phyloP scores from a whole-genome alignment of 2,329 filamentous ascomycete species.

The Rasamsonia emersonii region DNA sequence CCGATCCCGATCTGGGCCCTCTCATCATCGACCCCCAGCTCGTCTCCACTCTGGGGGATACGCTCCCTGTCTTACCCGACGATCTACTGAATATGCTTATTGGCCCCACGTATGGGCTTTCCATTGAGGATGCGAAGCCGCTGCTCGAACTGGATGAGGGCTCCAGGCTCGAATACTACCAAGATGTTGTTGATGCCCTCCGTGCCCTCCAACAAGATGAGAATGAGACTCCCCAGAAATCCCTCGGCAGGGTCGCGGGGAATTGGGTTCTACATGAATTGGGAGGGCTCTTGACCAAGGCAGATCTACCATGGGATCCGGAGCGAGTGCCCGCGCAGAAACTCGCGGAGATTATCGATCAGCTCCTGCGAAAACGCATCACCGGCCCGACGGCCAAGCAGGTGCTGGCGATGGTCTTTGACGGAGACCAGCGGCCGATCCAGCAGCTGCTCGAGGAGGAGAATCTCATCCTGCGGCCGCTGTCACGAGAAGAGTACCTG shows the following conservation, averaged over 20 bases:
- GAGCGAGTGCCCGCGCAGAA: constrained; percentile 32
- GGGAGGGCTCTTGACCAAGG: constrained; percentile 52
- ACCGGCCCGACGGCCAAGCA: constrained; percentile 52
- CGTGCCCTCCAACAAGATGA: constrained; percentile 17
- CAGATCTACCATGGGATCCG: constrained; percentile 37
- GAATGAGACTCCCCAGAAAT: constrained; percentile 18
- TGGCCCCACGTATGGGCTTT: constrained; percentile 55
- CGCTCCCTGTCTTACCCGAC: constrained; percentile 65
- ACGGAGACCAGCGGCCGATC: constrained; percentile 41
- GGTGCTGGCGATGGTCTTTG: constrained; percentile 48
- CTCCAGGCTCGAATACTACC: constrained; percentile 70
- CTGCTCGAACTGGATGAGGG: constrained; percentile 71
- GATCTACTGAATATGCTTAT: constrained; percentile 56
- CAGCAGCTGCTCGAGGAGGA: constrained; percentile 48
- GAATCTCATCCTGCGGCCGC: constrained; percentile 46
- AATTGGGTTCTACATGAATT: constrained; percentile 71
- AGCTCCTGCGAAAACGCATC: constrained; percentile 36
- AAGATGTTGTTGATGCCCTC: constrained; percentile 34
- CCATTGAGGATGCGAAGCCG: constrained; percentile 72
- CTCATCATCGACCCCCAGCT: constrained; percentile 66
- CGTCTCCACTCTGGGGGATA: constrained; percentile 52
- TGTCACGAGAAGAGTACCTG: constrained; percentile 49
- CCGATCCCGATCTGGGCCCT: constrained; percentile 81
- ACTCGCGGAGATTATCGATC: constrained; percentile 39
- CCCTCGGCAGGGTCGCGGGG: constrained; percentile 43